phyloP scores from a whole-genome alignment of 2,329 filamentous ascomycete genomes.

The Phyllosticta citrichinensis region DNA sequence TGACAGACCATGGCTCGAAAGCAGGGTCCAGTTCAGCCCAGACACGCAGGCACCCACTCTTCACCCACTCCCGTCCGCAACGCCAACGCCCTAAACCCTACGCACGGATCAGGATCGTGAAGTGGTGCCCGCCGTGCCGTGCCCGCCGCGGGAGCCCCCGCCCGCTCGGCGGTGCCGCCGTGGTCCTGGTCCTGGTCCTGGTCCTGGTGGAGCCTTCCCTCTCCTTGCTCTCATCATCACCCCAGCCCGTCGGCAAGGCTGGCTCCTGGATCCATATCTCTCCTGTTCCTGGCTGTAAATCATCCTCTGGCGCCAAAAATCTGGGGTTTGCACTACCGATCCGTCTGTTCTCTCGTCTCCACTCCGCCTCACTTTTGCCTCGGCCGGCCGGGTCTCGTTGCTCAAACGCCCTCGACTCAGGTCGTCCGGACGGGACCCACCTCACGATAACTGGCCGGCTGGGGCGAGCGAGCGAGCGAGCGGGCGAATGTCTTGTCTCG shows the following conservation, averaged over 20 bases:
- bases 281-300: background rate
- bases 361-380: background rate
- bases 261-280: no score
- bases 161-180: background rate
- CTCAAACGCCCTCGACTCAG: background rate
- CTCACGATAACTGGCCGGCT: background rate
- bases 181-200: background rate
- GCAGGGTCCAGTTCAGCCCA: background rate
- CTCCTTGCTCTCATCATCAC: background rate
- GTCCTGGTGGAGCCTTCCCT: background rate
- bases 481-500: background rate
- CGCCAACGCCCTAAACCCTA: background rate
- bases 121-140: slow-evolving; percentile 6
- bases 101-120: slow-evolving; percentile 10
- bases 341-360: background rate
- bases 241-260: no score
- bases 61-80: background rate
- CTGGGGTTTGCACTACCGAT: background rate
- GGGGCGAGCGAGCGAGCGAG: background rate
- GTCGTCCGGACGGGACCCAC: background rate
- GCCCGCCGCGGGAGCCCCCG: slow-evolving; percentile 1
- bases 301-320: background rate
- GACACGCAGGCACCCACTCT: background rate
- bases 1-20: background rate
- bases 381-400: background rate